These are phyloP conservation scores for Neckera pumila DNA, from an alignment of 225 moss, liverwort and hornwort species.

Conservation along the genomic window DNA sequence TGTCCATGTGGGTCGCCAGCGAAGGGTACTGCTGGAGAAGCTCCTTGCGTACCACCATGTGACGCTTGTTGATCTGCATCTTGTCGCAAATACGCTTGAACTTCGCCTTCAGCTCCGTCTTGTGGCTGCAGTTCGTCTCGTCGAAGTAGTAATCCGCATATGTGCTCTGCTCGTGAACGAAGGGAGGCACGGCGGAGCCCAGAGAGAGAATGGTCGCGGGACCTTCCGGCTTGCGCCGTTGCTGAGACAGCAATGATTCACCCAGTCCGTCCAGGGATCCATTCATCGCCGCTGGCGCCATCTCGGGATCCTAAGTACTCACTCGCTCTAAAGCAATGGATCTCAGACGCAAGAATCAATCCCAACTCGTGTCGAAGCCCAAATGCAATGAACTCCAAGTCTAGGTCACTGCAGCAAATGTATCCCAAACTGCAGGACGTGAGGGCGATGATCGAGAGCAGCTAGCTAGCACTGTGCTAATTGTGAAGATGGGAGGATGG, in stretches of 20 bases:
- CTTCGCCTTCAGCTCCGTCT: slow-evolving; percentile 42
- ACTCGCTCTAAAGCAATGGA: background rate
- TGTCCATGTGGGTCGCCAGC: slow-evolving; percentile 36
- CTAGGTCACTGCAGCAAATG: background rate
- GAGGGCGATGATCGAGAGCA: background rate
- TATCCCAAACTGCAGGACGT: background rate
- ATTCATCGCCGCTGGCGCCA: background rate
- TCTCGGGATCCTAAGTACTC: background rate
- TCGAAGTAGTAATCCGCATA: slow-evolving; percentile 46
- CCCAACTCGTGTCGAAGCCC: background rate
- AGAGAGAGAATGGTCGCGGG: slow-evolving; percentile 26
- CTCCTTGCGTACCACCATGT: slow-evolving; percentile 49
- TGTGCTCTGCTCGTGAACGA: slow-evolving; percentile 25
- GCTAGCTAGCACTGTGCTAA: background rate
- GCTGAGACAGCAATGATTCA: background rate
- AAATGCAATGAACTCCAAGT: background rate
- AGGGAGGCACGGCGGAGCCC: slow-evolving; percentile 36
- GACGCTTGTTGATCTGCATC: slow-evolving; percentile 53
- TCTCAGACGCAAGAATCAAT: background rate
- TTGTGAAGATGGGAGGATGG: background rate
- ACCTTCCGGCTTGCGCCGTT: slow-evolving; percentile 3
- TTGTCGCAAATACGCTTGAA: slow-evolving; percentile 52
- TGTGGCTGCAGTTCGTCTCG: slow-evolving; percentile 21
- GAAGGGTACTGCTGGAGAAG: slow-evolving; percentile 45
- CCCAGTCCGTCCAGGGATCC: background rate